A percentile compares a stretch with the other conserved stretches of the same genome.
Evolutionary conservation across 345 rosid genomes (phyloP).

Genomic region (Heritiera fomes): DNA sequence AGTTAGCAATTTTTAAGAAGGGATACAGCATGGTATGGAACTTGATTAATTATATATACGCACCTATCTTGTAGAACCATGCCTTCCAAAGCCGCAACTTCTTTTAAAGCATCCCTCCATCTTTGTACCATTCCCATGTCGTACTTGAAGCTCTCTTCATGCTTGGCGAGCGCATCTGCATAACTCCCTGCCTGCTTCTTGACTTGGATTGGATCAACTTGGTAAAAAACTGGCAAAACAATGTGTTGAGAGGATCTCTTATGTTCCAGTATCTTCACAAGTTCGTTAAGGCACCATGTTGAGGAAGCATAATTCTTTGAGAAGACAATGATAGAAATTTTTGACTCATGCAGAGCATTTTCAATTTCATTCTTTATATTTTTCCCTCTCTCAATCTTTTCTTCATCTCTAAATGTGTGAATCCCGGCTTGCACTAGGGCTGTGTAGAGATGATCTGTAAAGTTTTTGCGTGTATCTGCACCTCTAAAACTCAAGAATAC

Average conservation of each 20-base stretch:
- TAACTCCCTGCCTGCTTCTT: background rate
- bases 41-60: too few relatives aligned
- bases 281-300: conserved; percentile 4
- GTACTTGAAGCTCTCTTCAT: background rate
- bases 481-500: background rate
- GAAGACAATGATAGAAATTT: background rate
- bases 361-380: background rate
- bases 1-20: too few relatives aligned
- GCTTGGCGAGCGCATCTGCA: background rate
- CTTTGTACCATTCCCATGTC: background rate
- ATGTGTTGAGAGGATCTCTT: background rate
- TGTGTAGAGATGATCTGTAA: background rate
- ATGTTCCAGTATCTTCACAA: conserved; percentile 30
- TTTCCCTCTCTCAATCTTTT: background rate
- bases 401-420: background rate
- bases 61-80: conserved; percentile 26
- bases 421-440: background rate
- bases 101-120: conserved; percentile 8
- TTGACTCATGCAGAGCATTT: background rate
- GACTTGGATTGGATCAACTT: background rate
- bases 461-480: background rate
- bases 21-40: too few relatives aligned
- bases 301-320: background rate
- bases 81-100: conserved; percentile 21
- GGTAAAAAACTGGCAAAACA: conserved; percentile 26